Conservation (phyloP, 345 rosid genomes). For the Eucalyptus curtisii region DNA sequence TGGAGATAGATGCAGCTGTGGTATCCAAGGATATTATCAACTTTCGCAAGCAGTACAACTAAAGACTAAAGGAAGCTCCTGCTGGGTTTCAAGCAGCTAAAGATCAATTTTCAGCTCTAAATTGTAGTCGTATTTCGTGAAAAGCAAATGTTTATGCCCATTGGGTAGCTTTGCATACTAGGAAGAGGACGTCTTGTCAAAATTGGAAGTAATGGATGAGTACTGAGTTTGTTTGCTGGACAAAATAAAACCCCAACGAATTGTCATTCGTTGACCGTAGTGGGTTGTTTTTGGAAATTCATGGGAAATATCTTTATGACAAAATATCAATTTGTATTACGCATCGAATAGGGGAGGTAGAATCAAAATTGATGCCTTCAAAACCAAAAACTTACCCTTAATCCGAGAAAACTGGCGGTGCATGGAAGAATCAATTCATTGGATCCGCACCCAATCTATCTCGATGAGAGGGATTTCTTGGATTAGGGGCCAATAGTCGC, state of each 20-base stretch:
- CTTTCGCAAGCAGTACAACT: not conserved
- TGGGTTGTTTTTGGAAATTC: not conserved
- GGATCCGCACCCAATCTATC: not conserved
- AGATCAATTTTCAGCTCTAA: not conserved
- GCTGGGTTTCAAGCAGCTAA: not conserved
- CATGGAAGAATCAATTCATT: not conserved
- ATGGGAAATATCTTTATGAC: not conserved
- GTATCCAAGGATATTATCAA: not conserved
- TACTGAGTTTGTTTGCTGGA: not conserved
- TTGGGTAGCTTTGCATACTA: not conserved
- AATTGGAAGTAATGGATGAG: not conserved
- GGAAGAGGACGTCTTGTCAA: not conserved
- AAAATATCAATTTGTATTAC: not conserved
- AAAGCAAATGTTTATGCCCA: not conserved
- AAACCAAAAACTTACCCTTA: not conserved
- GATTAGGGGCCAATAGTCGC: not conserved
- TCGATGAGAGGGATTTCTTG: not conserved
- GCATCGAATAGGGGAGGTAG: not conserved
- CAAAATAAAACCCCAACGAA: not conserved
- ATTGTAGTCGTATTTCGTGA: not conserved
- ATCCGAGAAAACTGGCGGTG: not conserved
- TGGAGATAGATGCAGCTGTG: not conserved
- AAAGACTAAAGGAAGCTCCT: not conserved
- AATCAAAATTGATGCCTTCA: not conserved
- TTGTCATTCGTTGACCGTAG: not conserved